phyloP scores from a whole-genome alignment of 192 early-diverging fungal species.

The Backusella macrospora region DNA sequence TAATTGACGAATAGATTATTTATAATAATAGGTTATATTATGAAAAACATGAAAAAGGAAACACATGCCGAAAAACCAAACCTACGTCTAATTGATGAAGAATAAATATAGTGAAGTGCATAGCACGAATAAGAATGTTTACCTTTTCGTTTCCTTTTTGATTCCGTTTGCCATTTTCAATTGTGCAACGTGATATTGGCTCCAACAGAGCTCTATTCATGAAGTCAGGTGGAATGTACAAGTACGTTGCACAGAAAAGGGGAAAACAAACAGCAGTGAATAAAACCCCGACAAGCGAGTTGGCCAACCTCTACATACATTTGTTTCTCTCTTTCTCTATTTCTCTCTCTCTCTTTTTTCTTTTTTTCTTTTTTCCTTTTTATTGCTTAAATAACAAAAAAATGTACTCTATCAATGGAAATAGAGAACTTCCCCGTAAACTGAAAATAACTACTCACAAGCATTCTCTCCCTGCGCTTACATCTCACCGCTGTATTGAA shows the following conservation, averaged over 20 bases:
- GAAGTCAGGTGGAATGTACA: conserved; percentile 1
- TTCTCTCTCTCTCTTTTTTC: not conserved
- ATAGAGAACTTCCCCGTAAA: conserved; percentile 11
- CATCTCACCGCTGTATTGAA: not conserved
- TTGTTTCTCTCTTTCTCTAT: conserved; percentile 9
- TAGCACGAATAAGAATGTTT: conserved; percentile 4
- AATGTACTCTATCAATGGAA: conserved; percentile 3
- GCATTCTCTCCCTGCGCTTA: not conserved
- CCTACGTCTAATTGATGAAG: too few species aligned
- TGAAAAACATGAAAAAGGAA: not conserved
- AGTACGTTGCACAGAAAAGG: not conserved
- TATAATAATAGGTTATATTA: not conserved
- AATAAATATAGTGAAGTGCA: not conserved
- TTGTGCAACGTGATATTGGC: not conserved
- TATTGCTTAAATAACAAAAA: not conserved
- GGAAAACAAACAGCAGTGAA: not conserved
- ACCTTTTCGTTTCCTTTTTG: conserved; percentile 6
- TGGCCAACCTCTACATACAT: not conserved
- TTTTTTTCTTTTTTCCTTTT: not conserved
- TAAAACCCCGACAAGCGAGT: not conserved
- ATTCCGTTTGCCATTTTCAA: not conserved
- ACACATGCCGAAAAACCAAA: not conserved
- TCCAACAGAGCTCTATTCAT: not conserved
- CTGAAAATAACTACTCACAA: conserved; percentile 7
- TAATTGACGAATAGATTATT: not conserved